phyloP scores from a whole-genome alignment of 176 grass and related monocot species.

The Leersia perrieri region DNA sequence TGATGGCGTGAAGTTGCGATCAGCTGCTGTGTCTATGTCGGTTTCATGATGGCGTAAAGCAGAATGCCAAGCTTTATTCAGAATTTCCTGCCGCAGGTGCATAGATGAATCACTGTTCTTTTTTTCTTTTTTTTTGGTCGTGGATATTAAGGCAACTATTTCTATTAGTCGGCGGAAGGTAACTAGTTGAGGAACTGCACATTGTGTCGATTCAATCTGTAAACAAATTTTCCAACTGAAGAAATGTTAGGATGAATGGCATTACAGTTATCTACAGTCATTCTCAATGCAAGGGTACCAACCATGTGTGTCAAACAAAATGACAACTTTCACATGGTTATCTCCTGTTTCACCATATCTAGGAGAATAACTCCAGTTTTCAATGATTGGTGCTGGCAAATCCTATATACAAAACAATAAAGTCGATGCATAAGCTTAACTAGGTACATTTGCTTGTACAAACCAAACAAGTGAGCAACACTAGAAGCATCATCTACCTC shows the following conservation, averaged over 20 bases:
- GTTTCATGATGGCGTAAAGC: slow-evolving; percentile 38
- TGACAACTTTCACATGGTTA: not conserved
- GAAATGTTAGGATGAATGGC: not conserved
- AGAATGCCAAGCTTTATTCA: not conserved
- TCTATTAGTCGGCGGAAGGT: not conserved
- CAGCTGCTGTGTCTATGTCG: slow-evolving; percentile 79
- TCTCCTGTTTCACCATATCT: not conserved
- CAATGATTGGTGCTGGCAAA: not conserved
- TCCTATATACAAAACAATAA: not conserved
- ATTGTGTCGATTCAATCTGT: not conserved
- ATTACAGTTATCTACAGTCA: not conserved
- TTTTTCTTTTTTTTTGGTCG: not conserved
- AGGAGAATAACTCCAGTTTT: not conserved
- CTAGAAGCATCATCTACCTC: slow-evolving; percentile 14
- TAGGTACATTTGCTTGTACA: not conserved
- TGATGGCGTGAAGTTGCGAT: slow-evolving; percentile 76
- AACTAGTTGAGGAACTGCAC: not conserved
- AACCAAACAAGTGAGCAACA: slow-evolving; percentile 17
- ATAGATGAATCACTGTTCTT: slow-evolving; percentile 16
- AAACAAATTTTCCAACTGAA: not conserved
- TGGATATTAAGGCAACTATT: slow-evolving; percentile 17
- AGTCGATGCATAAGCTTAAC: not conserved
- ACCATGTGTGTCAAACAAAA: not conserved
- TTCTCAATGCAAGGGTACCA: not conserved
- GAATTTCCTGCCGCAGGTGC: slow-evolving; percentile 3